These are phyloP conservation scores for Blastocystis sp. DNA, from an alignment of 352 stramenopile genomes.

Conservation along the genomic window DNA sequence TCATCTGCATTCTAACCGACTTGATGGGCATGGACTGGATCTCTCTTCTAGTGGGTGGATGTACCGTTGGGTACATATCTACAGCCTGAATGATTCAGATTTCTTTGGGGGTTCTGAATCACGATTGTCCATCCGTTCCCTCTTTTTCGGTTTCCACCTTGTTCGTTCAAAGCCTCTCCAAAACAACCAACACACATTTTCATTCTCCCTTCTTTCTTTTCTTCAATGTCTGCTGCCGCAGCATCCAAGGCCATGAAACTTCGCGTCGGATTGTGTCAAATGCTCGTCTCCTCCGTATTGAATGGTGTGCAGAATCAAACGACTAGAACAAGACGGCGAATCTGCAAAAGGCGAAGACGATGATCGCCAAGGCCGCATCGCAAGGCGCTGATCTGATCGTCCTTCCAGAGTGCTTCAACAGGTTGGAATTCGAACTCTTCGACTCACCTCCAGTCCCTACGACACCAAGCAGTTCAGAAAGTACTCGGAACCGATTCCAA, in stretches of 20 bases:
- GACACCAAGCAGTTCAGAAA: conserved; percentile 86
- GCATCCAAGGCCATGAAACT: conserved; percentile 31
- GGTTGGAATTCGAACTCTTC: conserved; percentile 58
- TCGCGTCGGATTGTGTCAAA: conserved; percentile 48
- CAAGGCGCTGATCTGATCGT: conserved; percentile 76
- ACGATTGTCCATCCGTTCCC: too few species aligned
- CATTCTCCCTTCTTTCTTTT: not conserved
- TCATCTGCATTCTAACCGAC: too few species aligned
- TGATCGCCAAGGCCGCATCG: conserved; percentile 61
- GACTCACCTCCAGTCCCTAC: conserved; percentile 71
- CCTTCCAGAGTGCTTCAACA: conserved; percentile 88
- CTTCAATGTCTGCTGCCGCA: conserved; percentile 3
- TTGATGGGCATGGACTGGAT: too few species aligned
- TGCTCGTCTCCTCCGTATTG: conserved; percentile 23
- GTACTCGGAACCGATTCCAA: conserved; percentile 88
- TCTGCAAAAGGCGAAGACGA: conserved; percentile 34
- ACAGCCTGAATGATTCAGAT: too few species aligned
- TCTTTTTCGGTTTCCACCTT: too few species aligned
- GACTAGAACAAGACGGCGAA: conserved; percentile 42
- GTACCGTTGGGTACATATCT: too few species aligned
- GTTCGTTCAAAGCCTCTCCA: too few species aligned
- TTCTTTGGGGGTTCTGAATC: too few species aligned
- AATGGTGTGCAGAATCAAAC: not conserved
- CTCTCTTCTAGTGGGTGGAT: too few species aligned
- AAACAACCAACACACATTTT: too few species aligned